Base-by-base conservation (phyloP, 1,284 basidiomycete species). In the Marasmius fiardii region DNA sequence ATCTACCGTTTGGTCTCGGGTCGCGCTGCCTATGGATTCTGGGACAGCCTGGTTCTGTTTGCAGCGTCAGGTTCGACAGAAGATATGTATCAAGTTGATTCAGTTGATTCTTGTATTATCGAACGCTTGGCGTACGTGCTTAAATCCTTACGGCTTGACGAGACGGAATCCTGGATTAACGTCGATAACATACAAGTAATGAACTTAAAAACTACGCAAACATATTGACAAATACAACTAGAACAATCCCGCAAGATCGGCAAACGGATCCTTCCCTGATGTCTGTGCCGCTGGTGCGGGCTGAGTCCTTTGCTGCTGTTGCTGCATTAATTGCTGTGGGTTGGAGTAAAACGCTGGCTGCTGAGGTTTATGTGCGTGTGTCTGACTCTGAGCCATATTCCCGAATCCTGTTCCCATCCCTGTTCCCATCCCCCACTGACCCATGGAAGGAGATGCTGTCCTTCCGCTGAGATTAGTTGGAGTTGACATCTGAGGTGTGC, bases 221-320 rank as follows among this genome's bases (percentile, higher is more conserved):
- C 2, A n/a, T 41, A n/a, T 41, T n/a, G 20, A 41, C 16, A 16
- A 18, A 31, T 10, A 31, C 23, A 52, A 59, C 74, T 71, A 92
- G 67, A 92, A 91, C 56, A 92, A 70, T 34, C 85, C 85, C 2
- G 79, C 88, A 43, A 92, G 73, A 69, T 92, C 90, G 14, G 88
- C 87, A 64, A 92, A 92, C 37, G 90, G 90, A 69, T 92, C 90
- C 66, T 89, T 91, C 58, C 73, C 75, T 65, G 82, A 79, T 48
- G 70, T 60, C 52, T 70, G 63, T 39, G 55, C 33, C 39, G 65
- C 37, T 23, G 57, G 43, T 43, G 58, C 58, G 21, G 61, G 47
- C 43, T 54, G 65, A 37, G 56, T 61, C 52, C 53, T 64, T 43
- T 24, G 63, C 60, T 58, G 65, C 49, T 54, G 60, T 55, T 50